Conservation (phyloP, 2,329 filamentous ascomycete species). For the Cladorrhinum sp. region DNA sequence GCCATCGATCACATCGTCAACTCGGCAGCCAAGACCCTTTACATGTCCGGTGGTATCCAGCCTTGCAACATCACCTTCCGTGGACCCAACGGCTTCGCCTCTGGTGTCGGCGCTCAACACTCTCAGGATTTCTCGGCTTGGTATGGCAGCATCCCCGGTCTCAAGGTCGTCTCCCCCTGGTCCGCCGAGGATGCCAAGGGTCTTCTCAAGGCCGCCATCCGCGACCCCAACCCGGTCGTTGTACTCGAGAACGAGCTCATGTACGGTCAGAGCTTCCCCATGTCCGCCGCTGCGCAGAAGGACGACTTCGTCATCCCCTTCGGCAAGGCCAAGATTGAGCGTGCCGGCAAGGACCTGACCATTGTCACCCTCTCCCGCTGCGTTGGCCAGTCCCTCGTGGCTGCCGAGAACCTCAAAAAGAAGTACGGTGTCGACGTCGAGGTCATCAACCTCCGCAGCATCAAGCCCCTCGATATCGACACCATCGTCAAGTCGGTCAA, state of each 20-base stretch:
- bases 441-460: constrained; percentile 95
- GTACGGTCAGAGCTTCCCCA: constrained; percentile 92
- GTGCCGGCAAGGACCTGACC: constrained; percentile 90
- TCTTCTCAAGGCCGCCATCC: constrained; percentile 93
- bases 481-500: constrained; percentile 95
- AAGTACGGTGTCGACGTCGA: constrained; percentile 95
- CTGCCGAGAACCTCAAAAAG: constrained; percentile 88
- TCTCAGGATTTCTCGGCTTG: constrained; percentile 98
- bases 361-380: constrained; percentile 93
- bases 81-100: constrained; percentile 94
- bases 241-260: constrained; percentile 86
- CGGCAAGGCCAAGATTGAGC: constrained; percentile 99
- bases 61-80: constrained; percentile 99
- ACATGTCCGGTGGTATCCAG: constrained; percentile 99
- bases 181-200: constrained; percentile 98
- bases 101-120: constrained; percentile 95
- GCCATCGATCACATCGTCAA: constrained; percentile 99
- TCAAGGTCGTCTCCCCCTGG: constrained; percentile 97
- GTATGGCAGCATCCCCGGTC: constrained; percentile 96
- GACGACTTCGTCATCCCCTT: constrained; percentile 96
- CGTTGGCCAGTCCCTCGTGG: constrained; percentile 85
- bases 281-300: constrained; percentile 95
- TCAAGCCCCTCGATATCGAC: constrained; percentile 96
- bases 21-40: constrained; percentile 97
- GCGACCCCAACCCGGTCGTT: constrained; percentile 95